Evolutionary conservation across 2,329 filamentous ascomycete genomes (phyloP).

Genomic region (Penicillium hesseltinei): DNA sequence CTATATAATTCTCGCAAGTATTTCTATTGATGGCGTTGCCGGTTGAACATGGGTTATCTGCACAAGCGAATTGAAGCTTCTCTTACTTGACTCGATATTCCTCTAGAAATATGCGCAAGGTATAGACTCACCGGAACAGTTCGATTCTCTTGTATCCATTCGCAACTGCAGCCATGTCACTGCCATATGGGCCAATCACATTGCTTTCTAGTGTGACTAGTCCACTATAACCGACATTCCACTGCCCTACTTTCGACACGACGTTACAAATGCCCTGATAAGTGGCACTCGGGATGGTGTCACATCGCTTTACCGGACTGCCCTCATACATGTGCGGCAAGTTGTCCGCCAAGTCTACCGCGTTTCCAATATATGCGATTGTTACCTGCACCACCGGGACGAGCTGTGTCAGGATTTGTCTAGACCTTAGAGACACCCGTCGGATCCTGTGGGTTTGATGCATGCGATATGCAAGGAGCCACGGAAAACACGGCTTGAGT

Average conservation of each 20-base stretch:
- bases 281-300: not conserved
- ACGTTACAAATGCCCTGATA: not conserved
- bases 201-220: not conserved
- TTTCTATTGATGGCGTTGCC: slow-evolving; percentile 6
- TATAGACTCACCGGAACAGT: not conserved
- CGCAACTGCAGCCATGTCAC: not conserved
- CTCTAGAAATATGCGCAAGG: not conserved
- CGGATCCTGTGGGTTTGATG: slow-evolving; percentile 66
- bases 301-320: not conserved
- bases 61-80: slow-evolving; percentile 4
- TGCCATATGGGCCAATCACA: not conserved
- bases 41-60: slow-evolving; percentile 2
- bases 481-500: slow-evolving; percentile 73
- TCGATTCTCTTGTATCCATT: not conserved
- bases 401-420: slow-evolving; percentile 51
- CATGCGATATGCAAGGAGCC: slow-evolving; percentile 65
- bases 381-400: slow-evolving; percentile 4
- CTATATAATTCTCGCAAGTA: not conserved
- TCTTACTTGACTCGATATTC: not conserved
- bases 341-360: not conserved
- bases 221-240: not conserved
- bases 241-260: not conserved
- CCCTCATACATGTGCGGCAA: not conserved
- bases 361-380: not conserved
- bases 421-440: slow-evolving; percentile 55